Percentiles rank a stretch among this genome's conserved stretches.
phyloP scores from a whole-genome alignment of 306 rosid species.

The Prunus salicina region DNA sequence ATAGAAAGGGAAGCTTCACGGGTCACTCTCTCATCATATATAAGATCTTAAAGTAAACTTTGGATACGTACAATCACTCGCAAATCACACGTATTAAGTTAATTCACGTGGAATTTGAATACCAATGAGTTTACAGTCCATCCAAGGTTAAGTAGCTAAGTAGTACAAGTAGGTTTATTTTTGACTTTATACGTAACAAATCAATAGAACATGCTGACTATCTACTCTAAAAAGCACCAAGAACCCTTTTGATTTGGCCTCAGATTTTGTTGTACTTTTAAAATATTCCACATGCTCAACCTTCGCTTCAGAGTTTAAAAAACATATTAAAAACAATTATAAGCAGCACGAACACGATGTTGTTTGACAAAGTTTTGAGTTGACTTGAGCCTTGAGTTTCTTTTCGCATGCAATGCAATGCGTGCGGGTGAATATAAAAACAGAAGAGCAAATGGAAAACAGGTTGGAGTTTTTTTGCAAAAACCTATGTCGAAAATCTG shows the following conservation, averaged over 20 bases:
- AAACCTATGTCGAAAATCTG: conserved; percentile 50
- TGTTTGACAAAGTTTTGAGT: not conserved
- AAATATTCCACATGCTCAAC: not conserved
- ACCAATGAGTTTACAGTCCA: not conserved
- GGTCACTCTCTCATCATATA: not conserved
- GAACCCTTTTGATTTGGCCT: too few relatives aligned
- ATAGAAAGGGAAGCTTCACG: not conserved
- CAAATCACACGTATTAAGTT: not conserved
- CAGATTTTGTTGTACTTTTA: too few relatives aligned
- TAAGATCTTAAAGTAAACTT: not conserved
- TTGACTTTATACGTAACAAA: not conserved
- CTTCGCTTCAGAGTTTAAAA: not conserved
- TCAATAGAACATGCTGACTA: not conserved
- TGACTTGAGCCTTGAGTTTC: not conserved
- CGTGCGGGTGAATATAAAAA: conserved; percentile 17
- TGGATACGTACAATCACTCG: not conserved
- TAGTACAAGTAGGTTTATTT: not conserved
- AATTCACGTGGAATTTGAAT: not conserved
- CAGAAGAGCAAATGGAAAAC: not conserved
- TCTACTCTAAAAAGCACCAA: not conserved
- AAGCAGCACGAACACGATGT: not conserved
- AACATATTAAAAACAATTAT: too few relatives aligned
- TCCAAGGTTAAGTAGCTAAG: too few relatives aligned
- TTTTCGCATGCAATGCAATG: conserved; percentile 21
- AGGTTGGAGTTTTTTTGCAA: conserved; percentile 8